Conservation (phyloP, 2,329 filamentous ascomycete species). For the Hypocrella siamensis region DNA sequence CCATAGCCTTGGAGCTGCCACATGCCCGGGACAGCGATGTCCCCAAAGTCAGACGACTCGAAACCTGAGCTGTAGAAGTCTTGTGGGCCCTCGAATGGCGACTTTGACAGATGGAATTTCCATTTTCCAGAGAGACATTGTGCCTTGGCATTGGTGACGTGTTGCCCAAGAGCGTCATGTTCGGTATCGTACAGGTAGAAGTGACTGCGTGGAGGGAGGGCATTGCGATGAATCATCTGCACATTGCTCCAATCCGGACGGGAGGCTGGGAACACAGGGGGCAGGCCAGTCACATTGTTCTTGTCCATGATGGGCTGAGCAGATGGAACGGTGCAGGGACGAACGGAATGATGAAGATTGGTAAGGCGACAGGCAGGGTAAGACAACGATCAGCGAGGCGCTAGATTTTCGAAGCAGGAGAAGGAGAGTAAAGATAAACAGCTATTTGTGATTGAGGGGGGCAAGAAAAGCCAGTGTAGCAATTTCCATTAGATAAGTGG, state of each 20-base stretch:
- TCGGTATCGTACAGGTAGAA: constrained; percentile 37
- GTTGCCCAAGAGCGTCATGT: constrained; percentile 28
- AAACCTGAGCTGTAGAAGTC: constrained; percentile 22
- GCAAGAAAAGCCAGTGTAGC: no score
- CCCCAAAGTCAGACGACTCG: constrained; percentile 14
- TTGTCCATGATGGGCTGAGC: no score
- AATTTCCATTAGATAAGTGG: no score
- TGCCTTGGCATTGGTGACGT: constrained; percentile 21
- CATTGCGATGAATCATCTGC: constrained; percentile 41
- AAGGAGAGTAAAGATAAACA: no score
- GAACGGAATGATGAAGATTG: no score
- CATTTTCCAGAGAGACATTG: constrained; percentile 35
- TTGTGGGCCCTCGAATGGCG: constrained; percentile 27
- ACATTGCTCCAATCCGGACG: constrained; percentile 47
- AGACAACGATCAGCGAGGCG: no score
- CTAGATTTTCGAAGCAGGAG: no score
- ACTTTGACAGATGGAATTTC: constrained; percentile 33
- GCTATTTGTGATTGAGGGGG: no score
- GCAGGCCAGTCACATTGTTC: not conserved
- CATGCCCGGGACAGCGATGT: constrained; percentile 48
- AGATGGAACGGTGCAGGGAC: no score
- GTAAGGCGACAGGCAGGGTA: no score
- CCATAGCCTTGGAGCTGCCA: constrained; percentile 59
- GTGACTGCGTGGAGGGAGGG: constrained; percentile 37
- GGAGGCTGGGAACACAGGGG: not conserved